These are phyloP conservation scores for Otatea glauca DNA, from an alignment of 176 grass and related monocot species.

Conservation along the genomic window DNA sequence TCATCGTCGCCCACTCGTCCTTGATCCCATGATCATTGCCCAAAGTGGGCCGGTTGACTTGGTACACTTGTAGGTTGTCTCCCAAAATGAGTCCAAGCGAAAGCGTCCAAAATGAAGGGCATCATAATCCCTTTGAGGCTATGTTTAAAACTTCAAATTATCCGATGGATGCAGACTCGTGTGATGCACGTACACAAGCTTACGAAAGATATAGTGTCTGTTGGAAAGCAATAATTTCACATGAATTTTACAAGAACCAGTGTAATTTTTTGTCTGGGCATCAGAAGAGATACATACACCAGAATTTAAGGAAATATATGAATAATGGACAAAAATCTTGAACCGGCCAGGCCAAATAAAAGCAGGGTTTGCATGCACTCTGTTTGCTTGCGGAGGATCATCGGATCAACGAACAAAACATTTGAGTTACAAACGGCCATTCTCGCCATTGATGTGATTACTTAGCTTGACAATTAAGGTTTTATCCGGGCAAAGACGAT, in stretches of 20 bases:
- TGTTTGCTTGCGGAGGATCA: conserved; percentile 20
- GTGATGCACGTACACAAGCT: not conserved
- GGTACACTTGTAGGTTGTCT: not conserved
- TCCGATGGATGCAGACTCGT: not conserved
- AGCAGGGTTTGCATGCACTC: not conserved
- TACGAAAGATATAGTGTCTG: not conserved
- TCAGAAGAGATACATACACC: too few species aligned
- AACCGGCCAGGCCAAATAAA: not conserved
- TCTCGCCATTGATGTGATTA: not conserved
- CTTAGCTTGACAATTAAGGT: not conserved
- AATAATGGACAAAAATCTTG: not conserved
- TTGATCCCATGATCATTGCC: not conserved
- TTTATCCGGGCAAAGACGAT: not conserved
- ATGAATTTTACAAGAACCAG: not conserved
- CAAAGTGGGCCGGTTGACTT: not conserved
- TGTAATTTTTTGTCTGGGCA: too few species aligned
- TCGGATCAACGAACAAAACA: not conserved
- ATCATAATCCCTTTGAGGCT: not conserved
- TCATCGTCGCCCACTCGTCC: not conserved
- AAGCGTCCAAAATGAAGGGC: not conserved
- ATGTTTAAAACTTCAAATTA: not conserved
- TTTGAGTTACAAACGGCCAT: not conserved
- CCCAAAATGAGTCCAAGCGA: not conserved
- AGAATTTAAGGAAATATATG: not conserved
- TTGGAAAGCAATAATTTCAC: not conserved